Evolutionary conservation across 2,329 filamentous ascomycete genomes (phyloP).

Genomic region (Talaromyces funiculosus): DNA sequence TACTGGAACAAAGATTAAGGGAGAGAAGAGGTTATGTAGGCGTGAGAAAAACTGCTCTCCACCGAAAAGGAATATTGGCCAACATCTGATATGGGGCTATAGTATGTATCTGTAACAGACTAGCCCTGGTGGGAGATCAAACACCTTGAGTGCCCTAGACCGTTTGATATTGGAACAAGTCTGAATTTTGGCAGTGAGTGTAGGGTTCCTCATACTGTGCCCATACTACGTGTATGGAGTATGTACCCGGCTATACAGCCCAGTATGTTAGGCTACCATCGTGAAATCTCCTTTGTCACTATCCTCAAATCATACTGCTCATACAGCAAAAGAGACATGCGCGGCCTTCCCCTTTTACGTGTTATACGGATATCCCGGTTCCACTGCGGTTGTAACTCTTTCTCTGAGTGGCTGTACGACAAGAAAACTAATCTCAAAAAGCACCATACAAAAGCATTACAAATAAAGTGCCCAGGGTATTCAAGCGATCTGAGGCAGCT

Average conservation of each 20-base stretch:
- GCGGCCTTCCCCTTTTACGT: conserved; percentile 4
- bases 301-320: not conserved
- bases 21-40: not conserved
- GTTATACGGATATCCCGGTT: not conserved
- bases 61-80: not conserved
- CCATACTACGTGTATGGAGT: not conserved
- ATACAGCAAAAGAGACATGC: not conserved
- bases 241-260: not conserved
- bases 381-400: not conserved
- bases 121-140: conserved; percentile 8
- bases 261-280: not conserved
- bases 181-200: not conserved
- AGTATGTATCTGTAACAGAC: conserved; percentile 7
- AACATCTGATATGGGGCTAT: not conserved
- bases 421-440: not conserved
- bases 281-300: not conserved
- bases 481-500: not conserved
- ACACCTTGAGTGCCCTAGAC: not conserved
- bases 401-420: not conserved
- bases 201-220: not conserved
- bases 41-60: not conserved
- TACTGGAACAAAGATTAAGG: not conserved
- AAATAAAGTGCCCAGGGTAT: not conserved
- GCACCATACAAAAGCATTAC: not conserved
- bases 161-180: conserved; percentile 2